These are phyloP conservation scores for Aspergillus hancockii DNA, from an alignment of 495 filamentous ascomycete species.

Conservation along the genomic window DNA sequence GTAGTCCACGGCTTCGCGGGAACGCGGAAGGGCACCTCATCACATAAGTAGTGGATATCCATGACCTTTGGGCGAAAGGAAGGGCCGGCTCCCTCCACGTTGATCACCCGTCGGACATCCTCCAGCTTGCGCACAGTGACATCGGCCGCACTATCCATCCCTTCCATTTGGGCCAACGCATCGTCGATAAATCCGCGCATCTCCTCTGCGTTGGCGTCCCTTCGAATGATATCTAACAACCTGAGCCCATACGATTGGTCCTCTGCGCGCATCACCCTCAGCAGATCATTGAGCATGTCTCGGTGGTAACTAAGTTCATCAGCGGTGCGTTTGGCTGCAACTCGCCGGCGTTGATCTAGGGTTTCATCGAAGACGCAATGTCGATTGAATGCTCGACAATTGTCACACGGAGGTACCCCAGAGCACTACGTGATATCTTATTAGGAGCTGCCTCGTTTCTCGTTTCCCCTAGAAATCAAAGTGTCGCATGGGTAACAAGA, in stretches of 20 bases:
- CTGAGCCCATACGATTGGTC: conserved; percentile 29
- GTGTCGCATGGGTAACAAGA: not conserved
- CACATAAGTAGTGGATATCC: conserved; percentile 49
- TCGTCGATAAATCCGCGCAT: conserved; percentile 39
- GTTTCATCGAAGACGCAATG: conserved; percentile 50
- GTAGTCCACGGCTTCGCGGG: conserved; percentile 53
- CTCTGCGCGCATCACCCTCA: conserved; percentile 39
- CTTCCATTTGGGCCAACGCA: conserved; percentile 27
- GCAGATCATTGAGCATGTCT: conserved; percentile 42
- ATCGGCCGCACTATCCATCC: conserved; percentile 13
- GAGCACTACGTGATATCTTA: conserved; percentile 33
- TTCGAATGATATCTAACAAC: conserved; percentile 41
- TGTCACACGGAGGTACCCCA: conserved; percentile 42
- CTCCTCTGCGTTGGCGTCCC: conserved; percentile 36
- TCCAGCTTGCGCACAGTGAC: conserved; percentile 30
- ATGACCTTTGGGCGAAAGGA: conserved; percentile 46
- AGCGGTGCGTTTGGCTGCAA: conserved; percentile 50
- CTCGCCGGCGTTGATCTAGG: conserved; percentile 47
- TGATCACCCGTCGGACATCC: conserved; percentile 31
- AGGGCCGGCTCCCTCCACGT: conserved; percentile 35
- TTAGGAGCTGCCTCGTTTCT: not conserved
- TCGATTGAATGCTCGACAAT: conserved; percentile 41
- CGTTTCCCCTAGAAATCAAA: not conserved
- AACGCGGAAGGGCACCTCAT: conserved; percentile 41
- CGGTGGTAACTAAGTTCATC: conserved; percentile 48